A percentile compares a stretch with the other conserved stretches of the same genome.
Conservation (phyloP, 1,284 basidiomycete species). For the Malassezia yamatoensis region DNA sequence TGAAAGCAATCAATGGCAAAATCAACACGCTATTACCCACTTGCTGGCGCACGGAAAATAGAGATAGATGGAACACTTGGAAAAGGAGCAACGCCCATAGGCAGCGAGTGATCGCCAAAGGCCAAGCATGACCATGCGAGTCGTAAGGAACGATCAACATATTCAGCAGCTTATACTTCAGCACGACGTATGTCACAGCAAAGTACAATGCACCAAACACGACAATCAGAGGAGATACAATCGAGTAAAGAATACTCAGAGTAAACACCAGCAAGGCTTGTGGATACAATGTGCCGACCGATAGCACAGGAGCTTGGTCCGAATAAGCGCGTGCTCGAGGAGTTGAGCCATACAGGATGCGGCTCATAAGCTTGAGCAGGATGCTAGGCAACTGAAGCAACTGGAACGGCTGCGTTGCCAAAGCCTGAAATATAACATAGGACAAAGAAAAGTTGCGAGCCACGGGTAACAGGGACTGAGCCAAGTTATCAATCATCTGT, state of each 20-base stretch:
- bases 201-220: constrained; percentile 92
- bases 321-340: constrained; percentile 76
- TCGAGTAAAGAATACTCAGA: constrained; percentile 84
- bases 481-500: constrained; percentile 41
- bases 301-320: constrained; percentile 89
- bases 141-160: constrained; percentile 91
- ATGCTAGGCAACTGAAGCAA: constrained; percentile 52
- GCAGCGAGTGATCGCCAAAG: constrained; percentile 50
- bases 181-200: constrained; percentile 66
- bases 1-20: constrained; percentile 65
- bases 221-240: constrained; percentile 85
- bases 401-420: constrained; percentile 90
- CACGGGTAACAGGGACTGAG: constrained; percentile 28
- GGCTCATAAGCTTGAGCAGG: constrained; percentile 24
- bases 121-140: constrained; percentile 86
- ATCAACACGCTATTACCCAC: constrained; percentile 67
- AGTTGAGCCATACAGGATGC: constrained; percentile 28
- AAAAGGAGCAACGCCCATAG: constrained; percentile 44
- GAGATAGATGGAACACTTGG: constrained; percentile 49
- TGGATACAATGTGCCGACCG: constrained; percentile 63
- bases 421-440: constrained; percentile 83
- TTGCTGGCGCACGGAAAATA: constrained; percentile 73
- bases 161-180: constrained; percentile 93
- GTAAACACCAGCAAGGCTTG: constrained; percentile 92
- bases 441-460: constrained; percentile 81